Conservation (phyloP, 768 basidiomycete species). For the Clitopilus passeckerianus region DNA sequence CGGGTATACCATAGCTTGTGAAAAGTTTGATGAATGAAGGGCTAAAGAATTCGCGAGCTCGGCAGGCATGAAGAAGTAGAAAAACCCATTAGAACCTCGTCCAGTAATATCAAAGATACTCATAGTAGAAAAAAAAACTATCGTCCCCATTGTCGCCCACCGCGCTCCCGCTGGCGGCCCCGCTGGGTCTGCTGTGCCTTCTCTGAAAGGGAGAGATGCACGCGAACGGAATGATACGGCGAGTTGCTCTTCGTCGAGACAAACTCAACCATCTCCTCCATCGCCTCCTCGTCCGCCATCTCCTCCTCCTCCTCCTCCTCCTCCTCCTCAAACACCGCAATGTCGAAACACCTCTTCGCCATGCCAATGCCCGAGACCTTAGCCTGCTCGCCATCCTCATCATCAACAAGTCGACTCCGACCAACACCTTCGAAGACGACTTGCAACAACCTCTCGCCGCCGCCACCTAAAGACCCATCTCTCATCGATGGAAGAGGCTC, state of each 20-base stretch:
- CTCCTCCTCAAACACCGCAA: neutral
- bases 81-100: neutral
- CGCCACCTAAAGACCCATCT: constrained; percentile 48
- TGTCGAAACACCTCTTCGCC: neutral
- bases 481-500: constrained; percentile 16
- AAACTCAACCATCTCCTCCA: neutral
- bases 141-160: neutral
- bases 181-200: neutral
- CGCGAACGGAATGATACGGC: neutral
- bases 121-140: neutral
- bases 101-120: neutral
- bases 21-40: neutral
- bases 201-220: neutral
- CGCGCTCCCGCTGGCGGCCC: neutral
- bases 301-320: constrained; percentile 4
- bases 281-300: constrained; percentile 1
- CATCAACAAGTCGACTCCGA: constrained; percentile 37
- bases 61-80: neutral
- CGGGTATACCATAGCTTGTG: neutral
- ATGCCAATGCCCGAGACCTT: neutral
- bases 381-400: neutral
- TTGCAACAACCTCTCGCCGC: constrained; percentile 52
- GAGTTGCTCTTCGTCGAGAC: neutral
- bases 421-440: constrained; percentile 62
- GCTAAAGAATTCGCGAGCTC: neutral